Conservation (phyloP, 2,329 filamentous ascomycete genomes). For the Alternaria sp. region DNA sequence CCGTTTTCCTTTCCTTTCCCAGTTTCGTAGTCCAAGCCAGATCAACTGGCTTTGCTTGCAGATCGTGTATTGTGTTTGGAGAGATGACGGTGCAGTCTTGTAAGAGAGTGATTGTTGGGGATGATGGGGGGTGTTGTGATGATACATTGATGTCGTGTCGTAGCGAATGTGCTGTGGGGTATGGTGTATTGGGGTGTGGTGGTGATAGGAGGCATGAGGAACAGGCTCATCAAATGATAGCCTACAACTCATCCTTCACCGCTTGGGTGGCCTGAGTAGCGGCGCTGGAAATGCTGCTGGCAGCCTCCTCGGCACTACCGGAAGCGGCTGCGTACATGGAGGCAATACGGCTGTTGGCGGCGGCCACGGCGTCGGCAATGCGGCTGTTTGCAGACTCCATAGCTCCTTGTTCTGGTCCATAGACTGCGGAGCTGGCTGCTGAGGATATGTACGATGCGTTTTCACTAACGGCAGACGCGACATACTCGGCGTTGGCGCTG, state of each 20-base stretch:
- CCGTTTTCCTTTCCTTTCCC: background rate
- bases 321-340: conserved; percentile 50
- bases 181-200: background rate
- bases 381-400: conserved; percentile 56
- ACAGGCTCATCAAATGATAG: background rate
- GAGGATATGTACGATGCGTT: conserved; percentile 46
- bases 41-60: conserved; percentile 1
- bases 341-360: conserved; percentile 54
- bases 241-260: conserved; percentile 62
- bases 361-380: conserved; percentile 53
- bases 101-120: background rate
- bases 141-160: conserved; percentile 10
- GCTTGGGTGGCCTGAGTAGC: conserved; percentile 52
- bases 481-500: conserved; percentile 43
- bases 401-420: conserved; percentile 58
- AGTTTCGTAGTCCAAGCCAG: background rate
- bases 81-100: background rate
- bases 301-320: conserved; percentile 55
- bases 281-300: conserved; percentile 53
- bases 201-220: background rate
- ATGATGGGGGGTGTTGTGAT: background rate
- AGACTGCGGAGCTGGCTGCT: conserved; percentile 56
- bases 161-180: conserved; percentile 12
- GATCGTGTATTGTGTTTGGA: background rate
- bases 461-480: conserved; percentile 56